These are phyloP conservation scores for Sedum album DNA, from an alignment of 164 flowering plant genomes.

Conservation along the genomic window DNA sequence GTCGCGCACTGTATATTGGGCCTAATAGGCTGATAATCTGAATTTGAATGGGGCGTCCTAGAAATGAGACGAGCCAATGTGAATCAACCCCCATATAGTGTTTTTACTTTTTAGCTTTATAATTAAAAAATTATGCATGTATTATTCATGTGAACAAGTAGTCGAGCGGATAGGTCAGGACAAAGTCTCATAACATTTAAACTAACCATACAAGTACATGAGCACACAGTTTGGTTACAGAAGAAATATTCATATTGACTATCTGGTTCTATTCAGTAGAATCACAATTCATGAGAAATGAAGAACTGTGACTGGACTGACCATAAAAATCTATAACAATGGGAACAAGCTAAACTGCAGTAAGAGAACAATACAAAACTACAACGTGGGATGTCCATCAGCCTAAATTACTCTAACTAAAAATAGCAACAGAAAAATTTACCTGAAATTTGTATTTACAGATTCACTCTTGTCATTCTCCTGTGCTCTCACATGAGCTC, in stretches of 20 bases:
- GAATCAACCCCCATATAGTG: too few species aligned
- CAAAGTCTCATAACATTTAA: too few species aligned
- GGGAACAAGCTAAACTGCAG: neutral
- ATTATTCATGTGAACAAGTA: too few species aligned
- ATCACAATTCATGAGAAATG: neutral
- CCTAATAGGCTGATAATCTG: too few species aligned
- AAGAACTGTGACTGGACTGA: neutral
- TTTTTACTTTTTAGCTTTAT: too few species aligned
- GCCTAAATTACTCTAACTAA: neutral
- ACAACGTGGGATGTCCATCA: neutral
- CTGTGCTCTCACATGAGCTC: constrained; percentile 90
- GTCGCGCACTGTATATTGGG: too few species aligned
- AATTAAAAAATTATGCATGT: too few species aligned
- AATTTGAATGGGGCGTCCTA: too few species aligned
- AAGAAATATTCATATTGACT: neutral
- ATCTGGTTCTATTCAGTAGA: neutral
- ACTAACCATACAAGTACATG: too few species aligned
- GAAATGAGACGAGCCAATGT: too few species aligned
- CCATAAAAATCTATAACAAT: neutral
- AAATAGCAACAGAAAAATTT: neutral
- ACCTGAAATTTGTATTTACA: constrained; percentile 15
- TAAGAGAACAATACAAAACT: neutral
- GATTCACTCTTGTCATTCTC: constrained; percentile 27
- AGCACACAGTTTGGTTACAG: neutral
- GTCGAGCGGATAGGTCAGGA: too few species aligned